Percentiles rank a stretch among this genome's conserved stretches.
Evolutionary conservation across 2,329 filamentous ascomycete species (phyloP).

Genomic region (Botrytis squamosa): DNA sequence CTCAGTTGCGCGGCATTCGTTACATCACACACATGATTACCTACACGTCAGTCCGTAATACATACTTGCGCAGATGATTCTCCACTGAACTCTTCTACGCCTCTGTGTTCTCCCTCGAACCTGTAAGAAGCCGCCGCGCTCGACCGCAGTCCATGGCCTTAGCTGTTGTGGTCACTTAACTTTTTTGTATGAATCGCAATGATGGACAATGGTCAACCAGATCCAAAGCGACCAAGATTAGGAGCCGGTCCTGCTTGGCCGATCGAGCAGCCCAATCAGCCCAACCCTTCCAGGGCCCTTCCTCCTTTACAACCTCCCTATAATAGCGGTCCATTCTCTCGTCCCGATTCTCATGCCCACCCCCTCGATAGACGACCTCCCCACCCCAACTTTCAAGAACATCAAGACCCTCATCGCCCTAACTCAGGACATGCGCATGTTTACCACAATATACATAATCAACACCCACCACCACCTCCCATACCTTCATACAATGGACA

Average conservation of each 20-base stretch:
- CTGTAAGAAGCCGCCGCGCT: slow-evolving; percentile 40
- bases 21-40: slow-evolving; percentile 32
- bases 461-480: slow-evolving; percentile 36
- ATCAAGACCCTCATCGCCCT: slow-evolving; percentile 38
- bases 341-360: slow-evolving; percentile 12
- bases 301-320: slow-evolving; percentile 49
- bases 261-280: slow-evolving; percentile 21
- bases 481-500: slow-evolving; percentile 41
- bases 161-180: slow-evolving; percentile 37
- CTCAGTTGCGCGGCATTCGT: slow-evolving; percentile 27
- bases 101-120: slow-evolving; percentile 34
- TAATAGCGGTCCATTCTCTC: slow-evolving; percentile 18
- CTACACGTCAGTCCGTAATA: slow-evolving; percentile 36
- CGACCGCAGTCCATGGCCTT: slow-evolving; percentile 42
- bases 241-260: slow-evolving; percentile 27
- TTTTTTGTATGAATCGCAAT: slow-evolving; percentile 45
- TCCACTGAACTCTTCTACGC: slow-evolving; percentile 30
- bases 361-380: slow-evolving; percentile 47
- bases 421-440: slow-evolving; percentile 34
- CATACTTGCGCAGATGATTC: slow-evolving; percentile 36
- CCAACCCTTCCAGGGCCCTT: slow-evolving; percentile 40
- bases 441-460: slow-evolving; percentile 38
- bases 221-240: slow-evolving; percentile 60
- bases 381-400: slow-evolving; percentile 30
- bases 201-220: slow-evolving; percentile 61